Percentiles rank a stretch among this genome's conserved stretches.
Evolutionary conservation across 192 early-diverging fungal genomes (phyloP).

Genomic region (Podila epigama): DNA sequence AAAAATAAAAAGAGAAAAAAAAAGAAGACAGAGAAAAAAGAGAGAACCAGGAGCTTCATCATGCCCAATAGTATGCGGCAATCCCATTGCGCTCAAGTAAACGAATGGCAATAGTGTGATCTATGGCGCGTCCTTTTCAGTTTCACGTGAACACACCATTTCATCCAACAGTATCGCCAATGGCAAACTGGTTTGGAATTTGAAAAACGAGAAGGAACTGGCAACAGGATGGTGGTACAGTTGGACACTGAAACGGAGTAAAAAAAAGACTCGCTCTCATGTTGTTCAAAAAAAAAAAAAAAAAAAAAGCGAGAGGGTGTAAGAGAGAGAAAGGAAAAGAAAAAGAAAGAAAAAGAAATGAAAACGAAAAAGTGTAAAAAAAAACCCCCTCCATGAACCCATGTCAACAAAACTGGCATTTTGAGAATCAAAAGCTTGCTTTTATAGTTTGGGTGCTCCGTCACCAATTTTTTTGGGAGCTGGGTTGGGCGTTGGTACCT

Average conservation of each 20-base stretch:
- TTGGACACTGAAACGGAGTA: neutral
- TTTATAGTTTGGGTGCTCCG: constrained; percentile 48
- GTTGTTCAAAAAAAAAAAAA: neutral
- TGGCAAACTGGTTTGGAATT: no score
- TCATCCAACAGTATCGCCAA: no score
- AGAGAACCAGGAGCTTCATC: no score
- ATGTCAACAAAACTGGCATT: no score
- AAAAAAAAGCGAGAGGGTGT: neutral
- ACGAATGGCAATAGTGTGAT: no score
- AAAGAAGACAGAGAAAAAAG: neutral
- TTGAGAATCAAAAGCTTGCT: neutral
- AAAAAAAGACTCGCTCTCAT: neutral
- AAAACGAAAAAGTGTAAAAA: neutral
- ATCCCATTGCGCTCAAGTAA: no score
- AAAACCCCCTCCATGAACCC: no score
- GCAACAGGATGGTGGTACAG: neutral
- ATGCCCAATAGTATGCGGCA: no score
- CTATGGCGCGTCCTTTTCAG: no score
- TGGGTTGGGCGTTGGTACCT: constrained; percentile 44
- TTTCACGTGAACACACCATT: no score
- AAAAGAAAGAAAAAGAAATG: neutral
- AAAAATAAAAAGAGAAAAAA: neutral
- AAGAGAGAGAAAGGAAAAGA: neutral
- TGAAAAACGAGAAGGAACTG: neutral
- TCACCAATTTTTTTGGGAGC: constrained; percentile 37